phyloP scores from a whole-genome alignment of 768 basidiomycete species.

The Mycena epipterygia region DNA sequence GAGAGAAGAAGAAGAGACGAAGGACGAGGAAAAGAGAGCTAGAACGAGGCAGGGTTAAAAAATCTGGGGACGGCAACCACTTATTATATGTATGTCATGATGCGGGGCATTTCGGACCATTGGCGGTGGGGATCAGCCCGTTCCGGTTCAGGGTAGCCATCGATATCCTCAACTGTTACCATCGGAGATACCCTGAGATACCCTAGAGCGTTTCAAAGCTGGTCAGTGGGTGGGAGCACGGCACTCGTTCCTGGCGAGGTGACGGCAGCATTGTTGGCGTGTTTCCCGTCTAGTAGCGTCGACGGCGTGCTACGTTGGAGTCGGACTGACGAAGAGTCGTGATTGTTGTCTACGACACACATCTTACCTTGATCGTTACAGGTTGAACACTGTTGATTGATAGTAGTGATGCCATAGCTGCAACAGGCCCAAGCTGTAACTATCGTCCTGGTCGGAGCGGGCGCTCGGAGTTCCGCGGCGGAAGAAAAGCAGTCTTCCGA shows the following conservation, averaged over 20 bases:
- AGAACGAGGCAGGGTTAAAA: background rate
- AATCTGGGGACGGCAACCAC: background rate
- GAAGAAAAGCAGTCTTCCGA: too few relatives aligned
- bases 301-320: background rate
- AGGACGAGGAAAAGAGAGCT: constrained; percentile 15
- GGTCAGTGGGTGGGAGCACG: background rate
- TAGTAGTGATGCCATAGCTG: background rate
- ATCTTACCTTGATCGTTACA: constrained; percentile 11
- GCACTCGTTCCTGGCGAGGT: background rate
- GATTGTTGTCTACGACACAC: constrained; percentile 3
- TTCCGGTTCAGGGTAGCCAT: background rate
- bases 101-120: background rate
- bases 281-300: background rate
- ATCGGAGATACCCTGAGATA: constrained; percentile 16
- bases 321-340: constrained; percentile 2
- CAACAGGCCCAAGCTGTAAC: background rate
- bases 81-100: constrained; percentile 9
- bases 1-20: background rate
- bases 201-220: background rate
- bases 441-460: too few relatives aligned
- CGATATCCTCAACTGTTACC: constrained; percentile 1
- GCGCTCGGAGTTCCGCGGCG: too few relatives aligned
- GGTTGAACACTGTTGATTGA: background rate
- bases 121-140: background rate
- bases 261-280: background rate